A percentile compares a stretch with the other conserved stretches of the same genome.
Evolutionary conservation across 768 basidiomycete species (phyloP).

Genomic region (Boletus patriciae): DNA sequence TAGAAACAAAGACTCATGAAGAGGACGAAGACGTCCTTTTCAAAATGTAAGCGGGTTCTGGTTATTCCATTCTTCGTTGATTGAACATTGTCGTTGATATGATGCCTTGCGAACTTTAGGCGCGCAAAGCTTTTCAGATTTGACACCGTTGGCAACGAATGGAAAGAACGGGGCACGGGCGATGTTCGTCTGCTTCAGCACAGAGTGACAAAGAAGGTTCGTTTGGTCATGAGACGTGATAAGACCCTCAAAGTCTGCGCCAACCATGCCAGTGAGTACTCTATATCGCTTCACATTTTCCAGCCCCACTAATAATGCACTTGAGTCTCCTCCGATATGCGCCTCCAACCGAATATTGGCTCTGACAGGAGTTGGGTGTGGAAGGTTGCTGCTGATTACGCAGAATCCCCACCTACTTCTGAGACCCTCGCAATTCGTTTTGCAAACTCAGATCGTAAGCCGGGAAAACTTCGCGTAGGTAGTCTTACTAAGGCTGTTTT

Average conservation of each 20-base stretch:
- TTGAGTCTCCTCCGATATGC: conserved; percentile 86
- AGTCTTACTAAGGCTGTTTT: conserved; percentile 36
- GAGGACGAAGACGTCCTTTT: conserved; percentile 92
- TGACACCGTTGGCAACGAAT: conserved; percentile 71
- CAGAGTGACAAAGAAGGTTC: conserved; percentile 86
- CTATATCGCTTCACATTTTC: not conserved
- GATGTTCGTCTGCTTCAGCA: conserved; percentile 91
- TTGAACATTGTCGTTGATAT: conserved; percentile 4
- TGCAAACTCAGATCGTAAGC: conserved; percentile 92
- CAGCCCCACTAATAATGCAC: conserved; percentile 3
- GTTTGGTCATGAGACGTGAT: conserved; percentile 99
- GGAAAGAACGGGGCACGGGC: conserved; percentile 98
- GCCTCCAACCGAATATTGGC: conserved; percentile 94
- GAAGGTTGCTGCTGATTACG: conserved; percentile 94
- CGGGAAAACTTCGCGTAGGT: not conserved
- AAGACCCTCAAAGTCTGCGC: conserved; percentile 99
- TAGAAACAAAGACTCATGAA: conserved; percentile 92
- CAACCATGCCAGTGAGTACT: conserved; percentile 84
- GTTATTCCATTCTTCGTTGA: not conserved
- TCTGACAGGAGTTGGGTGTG: conserved; percentile 99
- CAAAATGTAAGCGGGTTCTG: conserved; percentile 76
- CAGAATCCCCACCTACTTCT: conserved; percentile 83
- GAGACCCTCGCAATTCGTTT: conserved; percentile 99
- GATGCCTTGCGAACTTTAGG: conserved; percentile 49
- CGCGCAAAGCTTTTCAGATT: conserved; percentile 99